phyloP scores from a whole-genome alignment of 2,329 filamentous ascomycete genomes.

The Fusarium denticulatum region DNA sequence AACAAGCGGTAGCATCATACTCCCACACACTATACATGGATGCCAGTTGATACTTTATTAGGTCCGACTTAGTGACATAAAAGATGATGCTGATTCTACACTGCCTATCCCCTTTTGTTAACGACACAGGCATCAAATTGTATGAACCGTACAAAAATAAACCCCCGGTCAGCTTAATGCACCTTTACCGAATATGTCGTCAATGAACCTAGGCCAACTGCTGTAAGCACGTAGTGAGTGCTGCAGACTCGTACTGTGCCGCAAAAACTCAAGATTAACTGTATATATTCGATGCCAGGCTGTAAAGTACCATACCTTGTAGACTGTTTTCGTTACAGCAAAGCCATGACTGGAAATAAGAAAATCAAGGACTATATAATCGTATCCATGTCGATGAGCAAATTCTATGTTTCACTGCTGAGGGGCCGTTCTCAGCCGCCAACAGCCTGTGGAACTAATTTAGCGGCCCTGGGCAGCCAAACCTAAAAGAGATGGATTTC shows the following conservation, averaged over 20 bases:
- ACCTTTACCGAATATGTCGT: background rate
- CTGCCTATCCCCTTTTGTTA: background rate
- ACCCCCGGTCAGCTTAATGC: background rate
- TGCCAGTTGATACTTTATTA: background rate
- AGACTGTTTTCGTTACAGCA: background rate
- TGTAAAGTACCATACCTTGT: too few species aligned
- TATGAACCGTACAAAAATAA: background rate
- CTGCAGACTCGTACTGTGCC: background rate
- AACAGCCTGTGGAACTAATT: constrained; percentile 26
- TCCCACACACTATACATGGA: background rate
- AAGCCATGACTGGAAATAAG: background rate
- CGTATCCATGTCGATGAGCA: background rate
- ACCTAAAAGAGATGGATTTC: constrained; percentile 31
- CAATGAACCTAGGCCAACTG: background rate
- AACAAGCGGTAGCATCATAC: background rate
- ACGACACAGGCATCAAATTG: background rate
- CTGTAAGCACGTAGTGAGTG: background rate
- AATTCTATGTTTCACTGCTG: constrained; percentile 10
- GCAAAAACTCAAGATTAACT: background rate
- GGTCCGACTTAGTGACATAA: background rate
- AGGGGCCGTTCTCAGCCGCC: constrained; percentile 25
- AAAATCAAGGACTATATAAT: background rate
- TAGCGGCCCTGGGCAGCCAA: constrained; percentile 23
- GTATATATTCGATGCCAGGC: too few species aligned
- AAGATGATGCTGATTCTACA: background rate